A percentile compares a stretch with the other conserved stretches of the same genome.
phyloP scores from a whole-genome alignment of 2,329 filamentous ascomycete species.

The Stenocarpella maydis region DNA sequence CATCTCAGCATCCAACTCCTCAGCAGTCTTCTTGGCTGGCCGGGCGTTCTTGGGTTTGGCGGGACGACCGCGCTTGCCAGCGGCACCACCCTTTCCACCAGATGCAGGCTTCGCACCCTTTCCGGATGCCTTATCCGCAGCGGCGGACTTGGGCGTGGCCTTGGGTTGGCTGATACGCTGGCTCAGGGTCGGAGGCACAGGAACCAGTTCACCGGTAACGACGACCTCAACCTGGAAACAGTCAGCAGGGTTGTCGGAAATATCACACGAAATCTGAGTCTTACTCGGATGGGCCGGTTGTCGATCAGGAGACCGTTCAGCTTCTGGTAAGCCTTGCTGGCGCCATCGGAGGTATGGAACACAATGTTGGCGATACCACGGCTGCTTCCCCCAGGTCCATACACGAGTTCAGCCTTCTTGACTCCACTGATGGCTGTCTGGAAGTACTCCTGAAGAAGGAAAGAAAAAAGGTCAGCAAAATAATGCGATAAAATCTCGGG shows the following conservation, averaged over 20 bases:
- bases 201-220: conserved; percentile 74
- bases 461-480: conserved; percentile 75
- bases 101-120: conserved; percentile 54
- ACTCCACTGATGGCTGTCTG: conserved; percentile 85
- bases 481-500: conserved; percentile 52
- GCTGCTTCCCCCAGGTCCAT: conserved; percentile 91
- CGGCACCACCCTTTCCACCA: conserved; percentile 50
- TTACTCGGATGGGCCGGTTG: conserved; percentile 87
- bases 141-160: conserved; percentile 83
- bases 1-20: conserved; percentile 98
- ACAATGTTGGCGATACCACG: conserved; percentile 91
- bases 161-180: conserved; percentile 83
- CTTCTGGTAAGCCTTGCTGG: conserved; percentile 82
- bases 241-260: conserved; percentile 29
- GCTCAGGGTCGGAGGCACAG: conserved; percentile 74
- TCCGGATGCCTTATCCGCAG: conserved; percentile 72
- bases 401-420: conserved; percentile 90
- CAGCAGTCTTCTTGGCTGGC: conserved; percentile 85
- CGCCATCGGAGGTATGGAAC: conserved; percentile 82
- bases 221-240: conserved; percentile 82
- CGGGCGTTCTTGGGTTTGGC: conserved; percentile 63
- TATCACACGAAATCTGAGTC: conserved; percentile 35
- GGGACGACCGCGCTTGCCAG: conserved; percentile 62
- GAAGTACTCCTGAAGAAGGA: conserved; percentile 90
- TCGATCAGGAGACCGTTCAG: conserved; percentile 93